Conservation (phyloP, 129 eudicot genomes). For the Centrapalus pauciflorus region DNA sequence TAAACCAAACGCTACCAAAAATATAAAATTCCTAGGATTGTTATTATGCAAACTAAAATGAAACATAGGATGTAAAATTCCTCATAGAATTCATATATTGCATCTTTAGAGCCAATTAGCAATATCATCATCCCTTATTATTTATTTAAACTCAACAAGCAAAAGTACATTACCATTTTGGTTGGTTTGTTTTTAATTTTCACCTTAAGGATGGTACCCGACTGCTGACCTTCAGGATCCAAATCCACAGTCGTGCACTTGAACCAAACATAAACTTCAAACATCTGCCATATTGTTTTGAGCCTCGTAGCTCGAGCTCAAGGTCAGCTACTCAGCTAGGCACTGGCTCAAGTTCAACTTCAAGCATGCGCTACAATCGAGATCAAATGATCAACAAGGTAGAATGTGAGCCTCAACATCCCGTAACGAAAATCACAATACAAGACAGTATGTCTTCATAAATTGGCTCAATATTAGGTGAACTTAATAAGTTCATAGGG, state of each 20-base stretch:
- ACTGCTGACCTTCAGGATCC: background rate
- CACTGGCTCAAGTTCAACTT: background rate
- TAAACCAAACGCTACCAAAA: too few relatives aligned
- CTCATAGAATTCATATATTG: too few relatives aligned
- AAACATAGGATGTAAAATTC: too few relatives aligned
- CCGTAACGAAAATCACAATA: background rate
- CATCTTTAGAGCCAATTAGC: too few relatives aligned
- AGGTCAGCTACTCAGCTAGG: background rate
- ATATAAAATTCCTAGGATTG: too few relatives aligned
- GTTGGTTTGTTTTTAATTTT: too few relatives aligned
- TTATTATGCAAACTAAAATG: too few relatives aligned
- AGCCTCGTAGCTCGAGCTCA: background rate
- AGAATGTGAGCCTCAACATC: background rate
- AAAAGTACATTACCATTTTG: too few relatives aligned
- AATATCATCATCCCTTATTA: too few relatives aligned
- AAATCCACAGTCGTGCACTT: background rate
- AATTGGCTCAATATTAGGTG: background rate
- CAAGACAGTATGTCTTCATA: background rate
- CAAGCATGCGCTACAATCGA: background rate
- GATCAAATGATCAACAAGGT: background rate
- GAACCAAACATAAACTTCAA: background rate
- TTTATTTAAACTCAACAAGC: too few relatives aligned
- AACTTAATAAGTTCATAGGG: background rate
- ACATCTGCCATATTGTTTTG: background rate
- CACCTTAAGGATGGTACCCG: too few relatives aligned